These are phyloP conservation scores for Dioscorea alata DNA, from an alignment of 106 monocot genomes.

Conservation along the genomic window DNA sequence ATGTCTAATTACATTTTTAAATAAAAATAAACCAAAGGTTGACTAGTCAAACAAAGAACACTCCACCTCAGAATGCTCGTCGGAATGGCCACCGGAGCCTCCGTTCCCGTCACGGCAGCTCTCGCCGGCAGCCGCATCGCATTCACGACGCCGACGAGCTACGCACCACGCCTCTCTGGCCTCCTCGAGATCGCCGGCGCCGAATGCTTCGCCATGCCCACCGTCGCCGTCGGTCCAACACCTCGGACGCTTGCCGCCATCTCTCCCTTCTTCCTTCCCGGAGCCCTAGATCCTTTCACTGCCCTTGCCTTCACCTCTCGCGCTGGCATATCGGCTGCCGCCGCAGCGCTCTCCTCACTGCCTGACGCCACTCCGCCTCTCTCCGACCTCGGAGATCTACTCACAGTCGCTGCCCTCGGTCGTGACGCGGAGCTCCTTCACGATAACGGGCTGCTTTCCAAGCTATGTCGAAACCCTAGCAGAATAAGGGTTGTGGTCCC, in stretches of 20 bases:
- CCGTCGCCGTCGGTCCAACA: conserved; percentile 23
- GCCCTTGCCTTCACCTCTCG: conserved; percentile 42
- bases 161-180: conserved; percentile 25
- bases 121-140: conserved; percentile 33
- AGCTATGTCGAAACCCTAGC: conserved; percentile 8
- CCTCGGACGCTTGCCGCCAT: conserved; percentile 27
- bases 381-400: conserved; percentile 11
- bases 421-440: conserved; percentile 52
- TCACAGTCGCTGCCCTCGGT: conserved; percentile 61
- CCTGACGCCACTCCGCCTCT: conserved; percentile 12
- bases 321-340: conserved; percentile 28
- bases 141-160: conserved; percentile 36
- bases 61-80: background rate
- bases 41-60: background rate
- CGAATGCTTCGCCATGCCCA: conserved; percentile 21
- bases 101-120: background rate
- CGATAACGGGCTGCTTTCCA: conserved; percentile 20
- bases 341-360: conserved; percentile 5
- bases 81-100: no score
- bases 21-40: no score
- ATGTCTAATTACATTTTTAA: no score
- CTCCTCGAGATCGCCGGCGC: conserved; percentile 28
- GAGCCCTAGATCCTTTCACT: conserved; percentile 24
- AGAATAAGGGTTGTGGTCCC: conserved; percentile 36
- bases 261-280: conserved; percentile 11